Conservation (phyloP, 2,329 filamentous ascomycete genomes). For the Ophiostoma himal-ulmi region DNA sequence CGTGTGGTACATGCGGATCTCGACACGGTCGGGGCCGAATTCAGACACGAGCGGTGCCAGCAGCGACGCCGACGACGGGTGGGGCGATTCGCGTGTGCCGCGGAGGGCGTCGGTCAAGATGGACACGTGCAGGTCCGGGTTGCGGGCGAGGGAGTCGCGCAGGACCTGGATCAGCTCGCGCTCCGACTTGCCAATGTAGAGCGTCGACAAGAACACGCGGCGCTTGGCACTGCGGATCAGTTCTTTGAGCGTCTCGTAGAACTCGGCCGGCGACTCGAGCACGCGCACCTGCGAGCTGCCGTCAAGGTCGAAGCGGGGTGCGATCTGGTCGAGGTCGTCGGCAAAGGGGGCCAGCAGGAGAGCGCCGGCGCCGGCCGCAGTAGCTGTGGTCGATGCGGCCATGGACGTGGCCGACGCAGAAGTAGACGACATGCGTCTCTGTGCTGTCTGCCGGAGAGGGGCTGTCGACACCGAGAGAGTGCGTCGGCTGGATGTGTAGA, state of each 20-base stretch:
- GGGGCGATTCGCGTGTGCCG: constrained; percentile 82
- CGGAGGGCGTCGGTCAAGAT: constrained; percentile 87
- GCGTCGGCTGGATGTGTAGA: not conserved
- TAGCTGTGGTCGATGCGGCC: not conserved
- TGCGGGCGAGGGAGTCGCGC: constrained; percentile 64
- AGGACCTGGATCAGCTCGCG: constrained; percentile 75
- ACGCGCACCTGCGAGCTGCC: constrained; percentile 71
- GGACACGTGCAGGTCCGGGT: constrained; percentile 72
- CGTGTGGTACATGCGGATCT: constrained; percentile 96
- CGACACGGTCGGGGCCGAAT: constrained; percentile 77
- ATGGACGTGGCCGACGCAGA: not conserved
- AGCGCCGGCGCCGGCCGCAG: constrained; percentile 23
- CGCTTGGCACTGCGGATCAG: constrained; percentile 76
- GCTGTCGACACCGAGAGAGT: not conserved
- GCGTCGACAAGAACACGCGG: constrained; percentile 85
- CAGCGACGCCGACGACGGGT: constrained; percentile 80
- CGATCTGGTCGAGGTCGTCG: constrained; percentile 75
- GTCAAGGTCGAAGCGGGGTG: constrained; percentile 81
- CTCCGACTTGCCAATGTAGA: constrained; percentile 94
- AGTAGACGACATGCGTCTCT: constrained; percentile 1
- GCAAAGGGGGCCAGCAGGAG: constrained; percentile 49
- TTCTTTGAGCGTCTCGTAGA: constrained; percentile 83
- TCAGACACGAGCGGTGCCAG: constrained; percentile 76
- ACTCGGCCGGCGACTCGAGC: constrained; percentile 73
- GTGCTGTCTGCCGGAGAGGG: not conserved